Conservation (phyloP, 179 eudicot species). For the Nepenthes alata region DNA sequence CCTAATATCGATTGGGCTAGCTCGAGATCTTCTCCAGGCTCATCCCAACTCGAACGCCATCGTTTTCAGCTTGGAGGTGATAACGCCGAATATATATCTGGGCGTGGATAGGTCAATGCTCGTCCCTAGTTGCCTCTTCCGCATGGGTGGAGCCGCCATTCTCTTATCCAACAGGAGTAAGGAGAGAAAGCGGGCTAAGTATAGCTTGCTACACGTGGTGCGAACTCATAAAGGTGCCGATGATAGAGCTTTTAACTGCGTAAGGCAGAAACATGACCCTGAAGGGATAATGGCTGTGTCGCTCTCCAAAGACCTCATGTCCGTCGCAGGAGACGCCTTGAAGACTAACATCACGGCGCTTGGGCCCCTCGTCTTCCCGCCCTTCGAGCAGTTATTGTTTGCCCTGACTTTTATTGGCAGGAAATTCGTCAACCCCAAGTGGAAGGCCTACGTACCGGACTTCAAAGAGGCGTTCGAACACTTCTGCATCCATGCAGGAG, state of each 20-base stretch:
- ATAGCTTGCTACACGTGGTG: conserved; percentile 24
- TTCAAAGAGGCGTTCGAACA: conserved; percentile 39
- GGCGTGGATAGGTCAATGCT: conserved; percentile 27
- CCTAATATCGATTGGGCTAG: conserved; percentile 19
- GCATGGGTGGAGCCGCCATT: conserved; percentile 28
- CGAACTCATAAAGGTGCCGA: conserved; percentile 34
- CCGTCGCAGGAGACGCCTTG: conserved; percentile 27
- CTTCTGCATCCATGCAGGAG: conserved; percentile 40
- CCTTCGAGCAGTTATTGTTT: conserved; percentile 26
- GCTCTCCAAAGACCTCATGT: no score
- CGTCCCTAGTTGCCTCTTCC: conserved; percentile 21
- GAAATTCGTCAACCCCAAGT: conserved; percentile 15
- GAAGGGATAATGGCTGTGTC: conserved; percentile 16
- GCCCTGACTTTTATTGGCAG: conserved; percentile 11
- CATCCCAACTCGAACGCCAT: conserved; percentile 17
- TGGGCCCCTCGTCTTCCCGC: conserved; percentile 28
- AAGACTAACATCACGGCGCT: conserved; percentile 28
- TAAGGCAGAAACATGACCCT: conserved; percentile 21
- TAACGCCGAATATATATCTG: conserved; percentile 17
- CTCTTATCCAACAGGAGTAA: conserved; percentile 17
- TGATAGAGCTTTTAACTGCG: conserved; percentile 24
- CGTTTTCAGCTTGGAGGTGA: conserved; percentile 21
- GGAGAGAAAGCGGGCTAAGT: conserved; percentile 17
- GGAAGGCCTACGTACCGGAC: conserved; percentile 28
- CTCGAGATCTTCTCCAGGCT: conserved; percentile 16